phyloP scores from a whole-genome alignment of 2,329 filamentous ascomycete species.

The Epichloe sylvatica region DNA sequence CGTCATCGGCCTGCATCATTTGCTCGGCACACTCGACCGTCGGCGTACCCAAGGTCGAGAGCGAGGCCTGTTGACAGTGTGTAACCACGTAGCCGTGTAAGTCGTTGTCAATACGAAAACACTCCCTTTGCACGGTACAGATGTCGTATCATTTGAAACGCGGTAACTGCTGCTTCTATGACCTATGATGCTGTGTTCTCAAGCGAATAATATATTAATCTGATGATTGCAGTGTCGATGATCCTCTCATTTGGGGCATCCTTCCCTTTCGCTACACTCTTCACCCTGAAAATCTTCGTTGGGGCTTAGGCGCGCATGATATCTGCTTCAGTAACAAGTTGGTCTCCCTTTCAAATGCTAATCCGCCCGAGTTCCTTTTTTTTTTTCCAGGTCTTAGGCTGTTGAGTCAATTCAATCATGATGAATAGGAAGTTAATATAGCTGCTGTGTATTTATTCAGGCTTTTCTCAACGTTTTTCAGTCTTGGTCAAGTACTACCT shows the following conservation, averaged over 20 bases:
- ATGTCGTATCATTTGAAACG: too few species aligned
- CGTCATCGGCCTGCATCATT: slow-evolving; percentile 59
- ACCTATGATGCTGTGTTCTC: not conserved
- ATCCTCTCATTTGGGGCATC: slow-evolving; percentile 86
- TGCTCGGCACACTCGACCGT: slow-evolving; percentile 62
- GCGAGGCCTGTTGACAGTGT: slow-evolving; percentile 66
- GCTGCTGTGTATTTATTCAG: slow-evolving; percentile 27
- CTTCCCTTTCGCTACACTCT: slow-evolving; percentile 62
- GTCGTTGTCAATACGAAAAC: not conserved
- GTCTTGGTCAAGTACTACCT: slow-evolving; percentile 75
- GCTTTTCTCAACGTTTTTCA: slow-evolving; percentile 65
- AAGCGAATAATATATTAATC: not conserved
- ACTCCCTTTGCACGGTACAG: too few species aligned
- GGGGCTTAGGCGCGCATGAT: slow-evolving; percentile 85
- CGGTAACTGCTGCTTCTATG: not conserved
- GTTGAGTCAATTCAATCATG: not conserved
- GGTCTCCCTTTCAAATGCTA: slow-evolving; percentile 9
- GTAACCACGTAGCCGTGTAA: slow-evolving; percentile 29
- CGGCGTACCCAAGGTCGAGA: slow-evolving; percentile 51
- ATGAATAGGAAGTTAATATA: not conserved
- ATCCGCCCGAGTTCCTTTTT: not conserved
- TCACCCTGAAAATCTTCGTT: slow-evolving; percentile 63
- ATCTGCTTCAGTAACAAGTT: slow-evolving; percentile 86
- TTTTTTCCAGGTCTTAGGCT: too few species aligned
- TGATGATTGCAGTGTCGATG: slow-evolving; percentile 55